Evolutionary conservation across 768 basidiomycete genomes (phyloP), one percentile per base, ranked within the genome.

Genomic region (Kwoniella sp.): DNA sequence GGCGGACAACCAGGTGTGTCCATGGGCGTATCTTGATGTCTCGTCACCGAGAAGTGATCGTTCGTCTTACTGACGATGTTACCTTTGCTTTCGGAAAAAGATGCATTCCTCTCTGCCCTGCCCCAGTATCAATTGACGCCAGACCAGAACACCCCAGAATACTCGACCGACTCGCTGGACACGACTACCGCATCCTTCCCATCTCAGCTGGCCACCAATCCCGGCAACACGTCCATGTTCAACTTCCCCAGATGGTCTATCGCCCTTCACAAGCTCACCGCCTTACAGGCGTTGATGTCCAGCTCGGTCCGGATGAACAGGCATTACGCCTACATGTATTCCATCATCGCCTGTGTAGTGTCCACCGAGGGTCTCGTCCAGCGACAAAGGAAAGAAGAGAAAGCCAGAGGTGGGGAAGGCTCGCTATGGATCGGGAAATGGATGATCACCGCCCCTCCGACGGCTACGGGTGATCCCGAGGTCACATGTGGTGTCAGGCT

Each of bases 211-310:
- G 23, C 62, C 1, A 37, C 46, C 22, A 42, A 42, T 26, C 47
- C 48, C 3, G 44, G 33, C 12, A 42, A 50, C 31, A 53, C 39
- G 9, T 52, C 52, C n/a, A 42, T 65, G 10, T 45, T 28, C n/a
- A 40, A 60, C 23, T 42, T 69, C 7, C 67, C 67, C 3, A 49
- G 36, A 46, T 69, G 67, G 67, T 33, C 38, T n/a, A 55, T 69
- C 47, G 64, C 64, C 6, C 46, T 69, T 25, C 46, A 58, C 5
- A 60, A 50, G 32, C 60, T 69, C 1, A 44, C 51, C 6, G 32
- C 51, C n/a, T 50, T 69, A 3, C 37, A 47, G 11, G 17, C 49
- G 1, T n/a, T n/a, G 19, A 15, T 0, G 41, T 61, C 57, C 15
- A 22, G 20, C 14, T 25, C n/a, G 12, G 19, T 19, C 11, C 11